Percentiles rank a stretch among this genome's conserved stretches.
Evolutionary conservation across 2,329 filamentous ascomycete species (phyloP).

Genomic region (Sclerotinia minor): DNA sequence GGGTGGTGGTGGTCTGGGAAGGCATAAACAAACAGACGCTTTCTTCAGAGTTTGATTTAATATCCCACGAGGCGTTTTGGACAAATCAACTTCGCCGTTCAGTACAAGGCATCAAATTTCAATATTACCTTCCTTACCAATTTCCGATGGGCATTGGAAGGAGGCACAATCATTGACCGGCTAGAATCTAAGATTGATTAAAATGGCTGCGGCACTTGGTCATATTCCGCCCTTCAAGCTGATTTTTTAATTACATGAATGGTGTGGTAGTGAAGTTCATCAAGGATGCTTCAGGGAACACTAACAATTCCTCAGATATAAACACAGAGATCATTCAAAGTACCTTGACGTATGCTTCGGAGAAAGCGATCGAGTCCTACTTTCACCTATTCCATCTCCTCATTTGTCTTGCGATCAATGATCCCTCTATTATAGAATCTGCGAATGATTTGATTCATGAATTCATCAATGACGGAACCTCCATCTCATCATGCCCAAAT

Average conservation of each 20-base stretch:
- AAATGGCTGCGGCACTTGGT: conserved; percentile 31
- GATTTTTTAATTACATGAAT: conserved; percentile 52
- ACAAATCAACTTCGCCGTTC: conserved; percentile 44
- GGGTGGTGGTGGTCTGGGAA: conserved; percentile 37
- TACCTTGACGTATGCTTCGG: conserved; percentile 50
- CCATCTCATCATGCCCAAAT: conserved; percentile 49
- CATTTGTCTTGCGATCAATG: conserved; percentile 48
- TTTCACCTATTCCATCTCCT: conserved; percentile 55
- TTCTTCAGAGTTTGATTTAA: conserved; percentile 51
- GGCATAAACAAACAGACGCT: neutral
- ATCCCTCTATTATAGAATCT: conserved; percentile 41
- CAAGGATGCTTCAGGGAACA: conserved; percentile 36
- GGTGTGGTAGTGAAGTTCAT: conserved; percentile 53
- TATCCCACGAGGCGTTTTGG: conserved; percentile 47
- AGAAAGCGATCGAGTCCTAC: conserved; percentile 55
- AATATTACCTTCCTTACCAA: conserved; percentile 50
- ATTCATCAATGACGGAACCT: conserved; percentile 46
- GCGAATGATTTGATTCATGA: conserved; percentile 46
- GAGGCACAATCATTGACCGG: neutral
- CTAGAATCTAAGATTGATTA: neutral
- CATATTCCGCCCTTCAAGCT: conserved; percentile 41
- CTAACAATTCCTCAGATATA: conserved; percentile 13
- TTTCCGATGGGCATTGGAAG: neutral
- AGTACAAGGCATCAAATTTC: conserved; percentile 47
- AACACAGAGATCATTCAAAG: conserved; percentile 39